Evolutionary conservation across 805 yeast species (phyloP), one percentile per base, ranked within the genome.

Genomic region (Babjeviella inositovora): DNA sequence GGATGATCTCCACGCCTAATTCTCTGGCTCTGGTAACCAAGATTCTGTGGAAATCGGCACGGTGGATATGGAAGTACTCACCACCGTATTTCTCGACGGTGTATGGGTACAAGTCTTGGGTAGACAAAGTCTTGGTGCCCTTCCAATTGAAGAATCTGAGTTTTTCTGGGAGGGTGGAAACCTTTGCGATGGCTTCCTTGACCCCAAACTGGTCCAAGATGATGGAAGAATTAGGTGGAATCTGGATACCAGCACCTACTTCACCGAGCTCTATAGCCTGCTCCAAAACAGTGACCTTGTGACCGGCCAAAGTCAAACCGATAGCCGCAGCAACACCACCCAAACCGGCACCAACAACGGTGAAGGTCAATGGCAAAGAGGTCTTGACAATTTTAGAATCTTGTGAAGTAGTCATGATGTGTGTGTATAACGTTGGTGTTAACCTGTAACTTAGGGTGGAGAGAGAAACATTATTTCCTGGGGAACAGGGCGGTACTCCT

Each of bases 161-260:
- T n/a, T n/a, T n/a, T n/a, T n/a, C n/a, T n/a, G 39, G 39, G n/a
- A n/a, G 11, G 25, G 19, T 18, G 35, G 19, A 14, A 32, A n/a
- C 13, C 15, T 34, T 13, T 14, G 32, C 28, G 17, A 37, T 15
- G 15, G 20, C 18, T 7, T 28, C 25, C 14, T 23, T 18, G 3
- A 42, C 24, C 14, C 47, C 47, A 21, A 34, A 28, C 9, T 31
- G 22, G 17, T 33, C 28, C 11, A 44, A 28, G 15, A 45, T 34
- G 14, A 37, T 31, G 4, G 34, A 26, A 7, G 45, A 34, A 13
- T 41, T 39, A 4, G 50, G 50, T 10, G 48, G 47, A 14, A 43
- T 32, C 28, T 43, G 50, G 22, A 43, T 43, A 14, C 50, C 50
- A 10, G 50, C 50, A n/a, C 50, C 50, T 18, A 45, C 47, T 27